These are phyloP conservation scores for Fermentozyma sake DNA, from an alignment of 1,139 yeast genomes.

Conservation along the genomic window DNA sequence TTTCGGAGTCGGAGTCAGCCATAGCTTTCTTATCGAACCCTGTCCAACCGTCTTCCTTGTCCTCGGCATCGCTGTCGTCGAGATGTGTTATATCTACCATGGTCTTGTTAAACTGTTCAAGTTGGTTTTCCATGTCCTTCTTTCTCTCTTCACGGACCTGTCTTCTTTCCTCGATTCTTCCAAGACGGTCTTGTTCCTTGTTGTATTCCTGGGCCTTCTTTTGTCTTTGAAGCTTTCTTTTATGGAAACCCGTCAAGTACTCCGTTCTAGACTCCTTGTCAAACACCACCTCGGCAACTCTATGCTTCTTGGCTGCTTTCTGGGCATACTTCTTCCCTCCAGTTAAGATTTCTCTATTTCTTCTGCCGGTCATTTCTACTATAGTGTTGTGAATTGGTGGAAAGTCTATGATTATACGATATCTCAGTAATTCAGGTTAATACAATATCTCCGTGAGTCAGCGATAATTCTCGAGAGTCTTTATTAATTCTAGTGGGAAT, in stretches of 20 bases:
- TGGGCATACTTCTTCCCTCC: constrained; percentile 82
- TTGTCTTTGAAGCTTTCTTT: constrained; percentile 82
- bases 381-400: constrained; percentile 4
- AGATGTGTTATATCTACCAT: constrained; percentile 39
- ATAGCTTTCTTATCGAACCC: constrained; percentile 6
- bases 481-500: no score
- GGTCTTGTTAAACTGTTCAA: constrained; percentile 54
- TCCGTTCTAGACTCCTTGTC: constrained; percentile 72
- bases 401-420: no score
- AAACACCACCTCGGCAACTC: constrained; percentile 78
- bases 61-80: constrained; percentile 27
- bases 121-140: constrained; percentile 57
- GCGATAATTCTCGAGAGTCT: no score
- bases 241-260: constrained; percentile 91
- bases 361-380: constrained; percentile 17
- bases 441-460: no score
- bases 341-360: constrained; percentile 81
- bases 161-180: constrained; percentile 73
- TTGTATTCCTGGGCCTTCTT: constrained; percentile 75
- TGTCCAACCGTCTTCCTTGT: constrained; percentile 10
- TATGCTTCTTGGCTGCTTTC: constrained; percentile 56
- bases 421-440: no score
- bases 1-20: constrained; percentile 9
- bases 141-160: constrained; percentile 66
- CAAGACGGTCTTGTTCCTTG: constrained; percentile 72